A percentile compares a stretch with the other conserved stretches of the same genome.
Evolutionary conservation across 1,139 yeast species (phyloP).

Genomic region (Saccharomyces uvarum): DNA sequence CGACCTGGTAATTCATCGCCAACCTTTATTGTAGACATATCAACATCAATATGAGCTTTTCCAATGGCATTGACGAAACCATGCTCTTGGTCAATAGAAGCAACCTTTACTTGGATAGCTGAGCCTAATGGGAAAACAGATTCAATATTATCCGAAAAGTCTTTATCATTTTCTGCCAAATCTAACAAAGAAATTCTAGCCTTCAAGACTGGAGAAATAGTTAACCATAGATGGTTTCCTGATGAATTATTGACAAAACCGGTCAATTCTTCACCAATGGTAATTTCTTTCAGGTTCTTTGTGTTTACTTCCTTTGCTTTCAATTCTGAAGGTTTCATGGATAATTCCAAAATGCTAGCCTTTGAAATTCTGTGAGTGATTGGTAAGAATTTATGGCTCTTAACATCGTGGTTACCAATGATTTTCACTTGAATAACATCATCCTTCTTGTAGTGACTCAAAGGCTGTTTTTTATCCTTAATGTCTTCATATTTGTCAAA

Average conservation of each 20-base stretch:
- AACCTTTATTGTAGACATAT: slow-evolving; percentile 46
- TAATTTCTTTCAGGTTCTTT: slow-evolving; percentile 40
- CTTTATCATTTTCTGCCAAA: slow-evolving; percentile 43
- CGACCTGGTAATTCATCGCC: slow-evolving; percentile 61
- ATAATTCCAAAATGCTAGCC: slow-evolving; percentile 57
- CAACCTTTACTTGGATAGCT: slow-evolving; percentile 55
- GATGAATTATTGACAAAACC: slow-evolving; percentile 58
- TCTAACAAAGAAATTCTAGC: slow-evolving; percentile 67
- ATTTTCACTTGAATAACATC: slow-evolving; percentile 55
- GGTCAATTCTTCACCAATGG: slow-evolving; percentile 53
- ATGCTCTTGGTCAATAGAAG: slow-evolving; percentile 47
- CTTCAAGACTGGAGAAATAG: slow-evolving; percentile 57
- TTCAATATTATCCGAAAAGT: slow-evolving; percentile 39
- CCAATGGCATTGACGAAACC: slow-evolving; percentile 46
- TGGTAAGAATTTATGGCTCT: slow-evolving; percentile 62
- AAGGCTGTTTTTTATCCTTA: slow-evolving; percentile 51
- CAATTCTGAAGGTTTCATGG: slow-evolving; percentile 43
- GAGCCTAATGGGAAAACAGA: slow-evolving; percentile 61
- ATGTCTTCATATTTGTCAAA: slow-evolving; percentile 52
- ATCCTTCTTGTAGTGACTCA: slow-evolving; percentile 52
- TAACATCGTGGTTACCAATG: slow-evolving; percentile 71
- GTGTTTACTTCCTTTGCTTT: slow-evolving; percentile 38
- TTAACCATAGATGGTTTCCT: slow-evolving; percentile 58
- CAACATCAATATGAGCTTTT: slow-evolving; percentile 38
- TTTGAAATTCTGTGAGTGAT: slow-evolving; percentile 54